Base-by-base conservation (phyloP, 169 alveolate species). In the Eimeria acervulina region DNA sequence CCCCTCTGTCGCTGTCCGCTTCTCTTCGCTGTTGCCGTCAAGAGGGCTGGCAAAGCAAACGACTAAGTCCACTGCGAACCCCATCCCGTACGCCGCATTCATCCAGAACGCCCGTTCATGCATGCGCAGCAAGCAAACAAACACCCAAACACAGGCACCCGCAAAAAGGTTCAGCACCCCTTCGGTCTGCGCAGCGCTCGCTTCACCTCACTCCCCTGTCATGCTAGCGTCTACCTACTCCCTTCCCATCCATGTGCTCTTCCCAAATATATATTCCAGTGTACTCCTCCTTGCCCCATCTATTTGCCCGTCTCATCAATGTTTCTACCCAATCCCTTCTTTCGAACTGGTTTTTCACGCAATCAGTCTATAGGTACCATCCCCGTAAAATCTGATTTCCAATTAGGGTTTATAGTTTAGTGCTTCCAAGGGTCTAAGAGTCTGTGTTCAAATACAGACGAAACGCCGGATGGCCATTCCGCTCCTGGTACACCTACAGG, bases 11-110 rank as follows among this genome's bases (percentile, higher is more conserved):
- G 23, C 28, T 8, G 1, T n/a, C 76, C 40, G 40, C 40, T 66
- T 66, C 19, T n/a, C 17, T 19, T 66, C 76, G 40, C 76, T 66
- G 36, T 66, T 66, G 36, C 63, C 55, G 68, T 80, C 90, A 23
- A 80, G 63, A 31, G 90, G 90, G 63, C 90, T 80, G 66, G 90
- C 68, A 51, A 80, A 80, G 66, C 70, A 40, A 80, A 80, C 90
- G 13, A 80, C 90, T 51, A 80, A 28, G 42, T 80, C 90, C 10
- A 80, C 90, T 80, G 84, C 84, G n/a, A n/a, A n/a, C n/a, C n/a
- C n/a, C n/a, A n/a, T n/a, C n/a, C n/a, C n/a, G n/a, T n/a, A n/a
- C n/a, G n/a, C n/a, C n/a, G 6, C 36, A 7, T 40, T 31, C 84
- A 74, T 26, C 76, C 36, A n/a, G 19, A 36, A 36, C 76, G 76